Evolutionary conservation across 2,329 filamentous ascomycete species (phyloP), one percentile per base, ranked within the genome.

Genomic region (Pyricularia sp.): DNA sequence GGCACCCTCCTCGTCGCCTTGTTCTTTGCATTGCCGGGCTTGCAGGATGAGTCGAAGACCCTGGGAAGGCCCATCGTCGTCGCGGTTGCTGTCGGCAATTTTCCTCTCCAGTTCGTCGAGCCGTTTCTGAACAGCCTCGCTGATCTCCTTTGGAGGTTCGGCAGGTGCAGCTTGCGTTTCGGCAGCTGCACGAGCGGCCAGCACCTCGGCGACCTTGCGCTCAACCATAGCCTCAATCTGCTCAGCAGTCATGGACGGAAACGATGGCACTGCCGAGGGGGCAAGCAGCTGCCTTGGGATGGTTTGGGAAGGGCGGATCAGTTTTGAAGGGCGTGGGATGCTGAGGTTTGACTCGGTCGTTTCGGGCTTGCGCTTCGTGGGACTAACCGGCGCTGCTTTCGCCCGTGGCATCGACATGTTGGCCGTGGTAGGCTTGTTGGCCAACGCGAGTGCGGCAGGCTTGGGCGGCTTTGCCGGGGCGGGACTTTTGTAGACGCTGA

Each of bases 211-310:
- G 0, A 97, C 90, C 71, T 96, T 96, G 70, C 89, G 90, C 75
- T 96, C 90, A 1, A 97, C 91, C 77, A 97, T 87, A 53, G 92
- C 90, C 73, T 97, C 93, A 66, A 97, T 96, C 64, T 87, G 88
- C 13, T 86, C 88, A 22, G 87, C 84, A 0, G 87, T 88, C 9
- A 91, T 81, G 74, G 78, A 82, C 68, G 75, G 67, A 68, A 71
- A 68, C 65, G 22, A 31, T 60, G 62, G 10, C 30, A 62, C 44
- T 26, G 64, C 22, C 61, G 24, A 62, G 26, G 12, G 49, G n/a
- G n/a, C 13, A 26, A 59, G 22, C 4, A 59, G 26, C 55, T 59
- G 55, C 55, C 55, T 59, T 12, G 55, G 24, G 24, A 59, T 26
- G 2, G 22, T 16, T 19, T 63, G 67, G 8, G 72, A 70, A 4